A percentile compares a stretch with the other conserved stretches of the same genome.
Conservation (phyloP, 768 basidiomycete genomes). For the Tylopilus rubrobrunneus region DNA sequence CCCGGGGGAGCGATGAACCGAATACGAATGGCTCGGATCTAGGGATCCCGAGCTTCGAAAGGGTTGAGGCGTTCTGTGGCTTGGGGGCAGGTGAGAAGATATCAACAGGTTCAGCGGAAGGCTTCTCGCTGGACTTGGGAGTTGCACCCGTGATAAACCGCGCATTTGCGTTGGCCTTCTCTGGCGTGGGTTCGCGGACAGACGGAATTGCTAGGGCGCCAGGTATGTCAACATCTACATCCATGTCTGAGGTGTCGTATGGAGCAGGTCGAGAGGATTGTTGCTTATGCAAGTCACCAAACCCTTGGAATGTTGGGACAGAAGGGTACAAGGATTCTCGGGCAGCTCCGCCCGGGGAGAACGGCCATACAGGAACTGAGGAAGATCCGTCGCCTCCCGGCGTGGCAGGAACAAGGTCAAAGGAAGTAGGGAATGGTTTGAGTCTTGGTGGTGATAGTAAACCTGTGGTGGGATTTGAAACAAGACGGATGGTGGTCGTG, state of each 20-base stretch:
- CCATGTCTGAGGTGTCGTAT: constrained; percentile 31
- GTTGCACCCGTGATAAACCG: constrained; percentile 24
- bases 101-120: constrained; percentile 31
- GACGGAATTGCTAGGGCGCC: constrained; percentile 26
- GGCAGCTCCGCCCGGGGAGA: constrained; percentile 30
- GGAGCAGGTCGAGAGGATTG: constrained; percentile 12
- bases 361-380: constrained; percentile 37
- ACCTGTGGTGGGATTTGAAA: constrained; percentile 29
- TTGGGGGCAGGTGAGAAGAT: constrained; percentile 40
- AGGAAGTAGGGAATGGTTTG: constrained; percentile 60
- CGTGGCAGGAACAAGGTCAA: constrained; percentile 62
- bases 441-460: constrained; percentile 55
- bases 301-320: constrained; percentile 32
- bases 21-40: constrained; percentile 61
- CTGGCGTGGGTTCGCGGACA: constrained; percentile 21
- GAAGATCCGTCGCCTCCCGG: constrained; percentile 32
- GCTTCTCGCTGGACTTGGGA: constrained; percentile 28
- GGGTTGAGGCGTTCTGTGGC: constrained; percentile 11
- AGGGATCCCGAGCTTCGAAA: constrained; percentile 22
- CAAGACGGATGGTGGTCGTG: constrained; percentile 48
- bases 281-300: constrained; percentile 25
- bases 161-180: constrained; percentile 3
- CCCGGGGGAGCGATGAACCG: constrained; percentile 67
- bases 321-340: constrained; percentile 37
- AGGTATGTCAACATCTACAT: constrained; percentile 35